Evolutionary conservation across 208 protist genomes (phyloP).

Genomic region (Jaenimonas drosophilae): DNA sequence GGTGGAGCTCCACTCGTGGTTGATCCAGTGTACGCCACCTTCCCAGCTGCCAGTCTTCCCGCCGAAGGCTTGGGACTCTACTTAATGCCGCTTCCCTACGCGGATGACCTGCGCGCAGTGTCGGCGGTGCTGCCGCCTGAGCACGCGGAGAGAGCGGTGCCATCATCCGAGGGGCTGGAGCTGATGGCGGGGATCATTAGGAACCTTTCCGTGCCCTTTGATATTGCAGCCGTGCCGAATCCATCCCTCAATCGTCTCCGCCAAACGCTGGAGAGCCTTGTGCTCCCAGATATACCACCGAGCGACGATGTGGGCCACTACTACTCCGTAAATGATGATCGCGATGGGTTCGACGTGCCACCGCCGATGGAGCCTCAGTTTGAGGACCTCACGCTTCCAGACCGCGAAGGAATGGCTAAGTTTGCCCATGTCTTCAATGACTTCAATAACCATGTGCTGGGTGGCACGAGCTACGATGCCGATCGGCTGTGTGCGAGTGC

Average conservation of each 20-base stretch:
- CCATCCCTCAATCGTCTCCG: constrained; percentile 61
- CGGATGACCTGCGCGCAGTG: constrained; percentile 56
- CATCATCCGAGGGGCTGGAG: constrained; percentile 3
- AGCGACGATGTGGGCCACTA: not conserved
- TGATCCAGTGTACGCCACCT: not conserved
- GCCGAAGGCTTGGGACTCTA: constrained; percentile 69
- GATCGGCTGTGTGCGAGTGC: constrained; percentile 20
- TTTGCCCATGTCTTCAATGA: constrained; percentile 26
- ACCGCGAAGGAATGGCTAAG: constrained; percentile 27
- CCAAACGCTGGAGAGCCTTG: constrained; percentile 35
- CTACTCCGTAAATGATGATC: not conserved
- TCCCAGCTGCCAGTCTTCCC: constrained; percentile 8
- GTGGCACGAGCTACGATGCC: constrained; percentile 27
- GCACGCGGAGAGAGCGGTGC: constrained; percentile 3
- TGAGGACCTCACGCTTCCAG: constrained; percentile 37
- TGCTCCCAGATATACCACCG: constrained; percentile 5
- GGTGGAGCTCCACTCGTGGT: not conserved
- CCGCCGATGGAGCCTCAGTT: not conserved
- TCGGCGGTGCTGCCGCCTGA: constrained; percentile 9
- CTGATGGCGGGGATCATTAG: constrained; percentile 43
- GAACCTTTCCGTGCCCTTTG: constrained; percentile 41
- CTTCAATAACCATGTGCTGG: constrained; percentile 41
- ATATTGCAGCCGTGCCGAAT: constrained; percentile 50
- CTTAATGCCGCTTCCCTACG: constrained; percentile 73
- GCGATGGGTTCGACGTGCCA: not conserved